Base-by-base conservation (phyloP, 169 alveolate genomes). In the Plasmodium gaboni region DNA sequence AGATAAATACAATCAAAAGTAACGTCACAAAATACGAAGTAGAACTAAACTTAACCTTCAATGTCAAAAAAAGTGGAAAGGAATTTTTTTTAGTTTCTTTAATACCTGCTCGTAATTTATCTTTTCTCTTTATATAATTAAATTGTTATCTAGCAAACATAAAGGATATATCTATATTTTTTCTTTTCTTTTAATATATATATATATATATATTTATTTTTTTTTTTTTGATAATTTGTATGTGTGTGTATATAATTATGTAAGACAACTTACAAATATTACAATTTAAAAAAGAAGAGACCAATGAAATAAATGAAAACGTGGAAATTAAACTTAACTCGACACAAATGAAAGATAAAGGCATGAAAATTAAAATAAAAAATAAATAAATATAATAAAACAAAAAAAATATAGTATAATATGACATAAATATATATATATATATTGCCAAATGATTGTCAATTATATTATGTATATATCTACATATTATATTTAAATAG, bases 51-150 rank as follows among this genome's bases (percentile, higher is more conserved):
- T 22, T 74, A 15, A 61, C 22, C 8, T 74, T 74, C 74, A 63
- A 63, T 64, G 26, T 42, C n/a, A 8, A 22, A 60, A 74, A 15
- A 53, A 32, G 42, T 61, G 51, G 74, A 44, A 74, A 74, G 32
- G 88, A 74, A 74, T 74, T 74, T 32, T 60, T 74, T 53, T 63
- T 74, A 38, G 48, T 70, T 8, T 63, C 74, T 8, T 46, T 74
- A 32, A 74, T 74, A 48, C 88, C 88, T 44, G 88, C 74, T 8
- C 60, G 88, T 74, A 74, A 74, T 12, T 44, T 51, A 12, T 46
- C 42, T 19, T 6, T 65, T 59, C 42, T 38, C 19, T 8, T 50
- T 32, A 12, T 44, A n/a, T 42, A 42, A 2, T 2, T 72, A 72
- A 22, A 12, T 24, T 51, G 46, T 9, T 51, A 15, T 53, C 6